These are phyloP conservation scores for Creolimax fragrantissima DNA, from an alignment of 78 protist species.

Conservation along the genomic window DNA sequence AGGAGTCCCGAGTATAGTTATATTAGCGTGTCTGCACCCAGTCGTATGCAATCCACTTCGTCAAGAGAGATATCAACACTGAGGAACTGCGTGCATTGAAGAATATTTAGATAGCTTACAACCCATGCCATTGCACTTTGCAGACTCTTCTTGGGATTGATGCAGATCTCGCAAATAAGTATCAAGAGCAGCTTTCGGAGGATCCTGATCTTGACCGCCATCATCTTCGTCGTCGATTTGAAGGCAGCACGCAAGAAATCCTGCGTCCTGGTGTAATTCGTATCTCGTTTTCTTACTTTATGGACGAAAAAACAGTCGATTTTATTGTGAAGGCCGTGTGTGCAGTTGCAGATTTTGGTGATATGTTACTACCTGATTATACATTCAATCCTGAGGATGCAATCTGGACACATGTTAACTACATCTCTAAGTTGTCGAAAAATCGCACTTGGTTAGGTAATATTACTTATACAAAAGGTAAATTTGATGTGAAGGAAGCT, in stretches of 20 bases:
- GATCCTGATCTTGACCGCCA: slow-evolving; percentile 13
- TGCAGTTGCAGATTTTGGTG: not conserved
- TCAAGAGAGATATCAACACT: too few species aligned
- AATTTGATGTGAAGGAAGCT: not conserved
- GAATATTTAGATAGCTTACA: too few species aligned
- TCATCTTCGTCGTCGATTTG: not conserved
- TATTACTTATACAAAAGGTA: not conserved
- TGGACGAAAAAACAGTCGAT: slow-evolving; percentile 7
- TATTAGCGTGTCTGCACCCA: too few species aligned
- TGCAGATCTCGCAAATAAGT: not conserved
- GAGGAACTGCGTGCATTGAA: too few species aligned
- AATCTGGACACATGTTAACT: not conserved
- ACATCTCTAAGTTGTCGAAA: not conserved
- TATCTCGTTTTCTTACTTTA: not conserved
- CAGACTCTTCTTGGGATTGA: slow-evolving; percentile 52
- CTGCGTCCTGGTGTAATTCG: slow-evolving; percentile 3
- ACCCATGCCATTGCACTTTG: too few species aligned
- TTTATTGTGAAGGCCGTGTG: not conserved
- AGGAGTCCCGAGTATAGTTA: too few species aligned
- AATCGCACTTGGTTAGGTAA: not conserved
- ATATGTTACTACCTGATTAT: not conserved
- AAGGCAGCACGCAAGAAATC: slow-evolving; percentile 6
- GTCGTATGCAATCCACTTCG: too few species aligned
- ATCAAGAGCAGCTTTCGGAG: not conserved
- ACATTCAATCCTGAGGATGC: not conserved